phyloP scores from a whole-genome alignment of 2,329 filamentous ascomycete species.

The Ophiostoma sp. region DNA sequence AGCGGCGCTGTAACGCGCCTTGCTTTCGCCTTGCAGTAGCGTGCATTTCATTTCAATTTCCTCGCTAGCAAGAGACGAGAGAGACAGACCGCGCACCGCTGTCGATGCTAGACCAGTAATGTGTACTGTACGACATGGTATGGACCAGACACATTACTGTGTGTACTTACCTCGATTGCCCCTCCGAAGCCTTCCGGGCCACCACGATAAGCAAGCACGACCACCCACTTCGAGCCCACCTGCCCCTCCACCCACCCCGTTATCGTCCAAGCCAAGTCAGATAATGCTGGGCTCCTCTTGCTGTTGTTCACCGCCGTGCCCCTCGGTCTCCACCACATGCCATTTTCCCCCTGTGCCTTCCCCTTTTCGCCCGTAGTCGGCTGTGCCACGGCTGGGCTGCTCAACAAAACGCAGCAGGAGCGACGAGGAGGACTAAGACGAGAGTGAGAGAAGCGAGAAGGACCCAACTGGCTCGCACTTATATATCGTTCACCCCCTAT shows the following conservation, averaged over 20 bases:
- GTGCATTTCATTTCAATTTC: constrained; percentile 3
- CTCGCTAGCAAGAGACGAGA: neutral
- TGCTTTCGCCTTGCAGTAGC: constrained; percentile 18
- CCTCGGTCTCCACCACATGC: constrained; percentile 19
- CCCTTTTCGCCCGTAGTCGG: constrained; percentile 12
- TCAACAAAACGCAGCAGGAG: neutral
- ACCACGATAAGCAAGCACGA: constrained; percentile 17
- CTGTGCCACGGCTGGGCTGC: neutral
- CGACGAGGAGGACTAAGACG: neutral
- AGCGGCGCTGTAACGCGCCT: neutral
- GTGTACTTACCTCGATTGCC: neutral
- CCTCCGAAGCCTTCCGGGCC: constrained; percentile 19
- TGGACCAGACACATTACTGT: neutral
- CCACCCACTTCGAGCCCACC: constrained; percentile 5
- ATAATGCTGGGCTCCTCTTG: neutral
- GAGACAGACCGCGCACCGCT: neutral
- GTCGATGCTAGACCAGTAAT: neutral
- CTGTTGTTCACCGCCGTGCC: constrained; percentile 13
- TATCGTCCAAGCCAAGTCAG: neutral
- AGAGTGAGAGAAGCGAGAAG: neutral
- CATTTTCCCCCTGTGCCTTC: constrained; percentile 16
- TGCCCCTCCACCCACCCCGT: constrained; percentile 8
- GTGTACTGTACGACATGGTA: neutral
- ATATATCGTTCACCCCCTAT: constrained; percentile 13
- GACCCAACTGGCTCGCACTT: neutral